phyloP scores from a whole-genome alignment of 78 protist species.

The Dictyostelium purpureum region DNA sequence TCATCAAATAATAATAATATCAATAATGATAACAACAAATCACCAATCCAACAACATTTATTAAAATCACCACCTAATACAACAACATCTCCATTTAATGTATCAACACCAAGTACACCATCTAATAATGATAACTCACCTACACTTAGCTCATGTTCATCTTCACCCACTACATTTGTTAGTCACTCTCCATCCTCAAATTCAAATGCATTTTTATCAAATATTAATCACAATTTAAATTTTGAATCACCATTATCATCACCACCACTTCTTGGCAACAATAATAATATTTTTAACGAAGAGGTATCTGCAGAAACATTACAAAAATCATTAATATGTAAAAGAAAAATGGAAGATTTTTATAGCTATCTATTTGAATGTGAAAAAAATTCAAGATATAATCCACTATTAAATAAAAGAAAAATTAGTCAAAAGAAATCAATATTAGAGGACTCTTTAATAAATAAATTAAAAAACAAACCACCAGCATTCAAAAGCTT shows the following conservation, averaged over 20 bases:
- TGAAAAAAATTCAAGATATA: slow-evolving; percentile 5
- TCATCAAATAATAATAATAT: background rate
- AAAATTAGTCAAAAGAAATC: slow-evolving; percentile 8
- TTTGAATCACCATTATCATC: background rate
- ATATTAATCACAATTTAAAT: background rate
- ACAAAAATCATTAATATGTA: slow-evolving; percentile 10
- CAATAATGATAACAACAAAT: background rate
- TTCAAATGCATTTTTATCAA: background rate
- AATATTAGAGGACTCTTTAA: background rate
- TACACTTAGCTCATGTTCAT: background rate
- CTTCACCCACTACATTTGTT: slow-evolving; percentile 2
- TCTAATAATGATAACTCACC: background rate
- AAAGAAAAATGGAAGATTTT: slow-evolving; percentile 33
- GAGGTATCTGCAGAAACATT: slow-evolving; percentile 24
- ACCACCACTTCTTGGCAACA: background rate
- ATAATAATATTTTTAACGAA: background rate
- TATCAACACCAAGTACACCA: slow-evolving; percentile 27
- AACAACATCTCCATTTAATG: background rate
- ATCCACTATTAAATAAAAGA: slow-evolving; percentile 40
- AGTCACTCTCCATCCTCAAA: slow-evolving; percentile 4
- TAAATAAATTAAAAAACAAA: background rate
- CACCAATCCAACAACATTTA: background rate
- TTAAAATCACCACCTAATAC: background rate
- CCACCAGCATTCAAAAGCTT: background rate
- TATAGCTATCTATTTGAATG: slow-evolving; percentile 15